A percentile compares a stretch with the other conserved stretches of the same genome.
Conservation (phyloP, 768 basidiomycete genomes). For the Leucocoprinus leucothites region DNA sequence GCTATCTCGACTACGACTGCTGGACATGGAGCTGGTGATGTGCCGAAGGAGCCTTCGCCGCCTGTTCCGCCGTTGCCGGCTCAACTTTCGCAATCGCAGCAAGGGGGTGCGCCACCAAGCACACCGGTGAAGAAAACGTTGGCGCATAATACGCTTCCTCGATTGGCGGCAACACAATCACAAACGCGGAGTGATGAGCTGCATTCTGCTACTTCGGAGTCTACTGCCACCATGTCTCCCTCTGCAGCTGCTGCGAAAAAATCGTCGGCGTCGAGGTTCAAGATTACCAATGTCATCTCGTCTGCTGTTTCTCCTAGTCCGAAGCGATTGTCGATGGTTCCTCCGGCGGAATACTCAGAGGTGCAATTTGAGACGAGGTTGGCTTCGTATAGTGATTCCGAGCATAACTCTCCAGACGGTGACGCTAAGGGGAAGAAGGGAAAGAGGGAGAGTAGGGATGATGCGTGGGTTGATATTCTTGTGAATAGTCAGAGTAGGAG, state of each 20-base stretch:
- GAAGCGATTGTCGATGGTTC: conserved; percentile 46
- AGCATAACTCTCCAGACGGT: neutral
- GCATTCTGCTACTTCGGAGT: conserved; percentile 31
- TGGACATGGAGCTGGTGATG: conserved; percentile 6
- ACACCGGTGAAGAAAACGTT: too few relatives aligned
- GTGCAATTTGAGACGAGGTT: conserved; percentile 84
- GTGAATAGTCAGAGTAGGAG: too few relatives aligned
- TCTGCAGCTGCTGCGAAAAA: too few relatives aligned
- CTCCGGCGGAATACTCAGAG: conserved; percentile 69
- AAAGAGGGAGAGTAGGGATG: conserved; percentile 53
- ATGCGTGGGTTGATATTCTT: conserved; percentile 88
- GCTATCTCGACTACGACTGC: conserved; percentile 15
- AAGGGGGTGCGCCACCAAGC: too few relatives aligned
- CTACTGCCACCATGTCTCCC: conserved; percentile 25
- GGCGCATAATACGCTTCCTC: conserved; percentile 18
- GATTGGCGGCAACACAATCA: conserved; percentile 21
- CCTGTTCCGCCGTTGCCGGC: conserved; percentile 20
- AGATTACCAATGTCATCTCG: conserved; percentile 46
- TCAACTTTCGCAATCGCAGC: conserved; percentile 11
- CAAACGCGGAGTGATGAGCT: conserved; percentile 35
- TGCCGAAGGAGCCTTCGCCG: conserved; percentile 13
- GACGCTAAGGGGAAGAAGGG: neutral
- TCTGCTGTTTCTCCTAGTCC: conserved; percentile 60
- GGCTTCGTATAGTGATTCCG: conserved; percentile 56
- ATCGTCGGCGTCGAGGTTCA: conserved; percentile 48